Base-by-base conservation (phyloP, 148 eudicot genomes). In the Rhododendron henanense region DNA sequence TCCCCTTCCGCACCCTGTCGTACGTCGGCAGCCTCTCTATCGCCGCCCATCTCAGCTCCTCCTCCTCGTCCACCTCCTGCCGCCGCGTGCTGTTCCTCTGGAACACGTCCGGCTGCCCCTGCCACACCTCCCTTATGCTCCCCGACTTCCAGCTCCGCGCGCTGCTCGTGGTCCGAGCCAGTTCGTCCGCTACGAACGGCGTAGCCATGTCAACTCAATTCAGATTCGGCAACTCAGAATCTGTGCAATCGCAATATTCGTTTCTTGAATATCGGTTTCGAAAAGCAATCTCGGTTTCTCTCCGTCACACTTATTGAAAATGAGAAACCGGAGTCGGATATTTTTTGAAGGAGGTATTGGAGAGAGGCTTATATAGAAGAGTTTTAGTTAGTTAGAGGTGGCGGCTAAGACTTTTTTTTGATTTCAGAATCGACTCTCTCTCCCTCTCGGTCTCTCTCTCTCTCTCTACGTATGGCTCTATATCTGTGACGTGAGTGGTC, bases 1-100 rank as follows among this genome's bases (percentile, higher is more conserved):
- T 31, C 10, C 88, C 88, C 59, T 87, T 87, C 33, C 88, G 31
- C 3, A 87, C 81, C 37, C 88, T 67, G 3, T 87, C 85, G 28
- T 87, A 87, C 47, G 88, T 87, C 67, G 88, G 88, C 5, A 87
- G 78, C 83, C 88, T 67, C 85, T 87, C 88, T 0, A 87, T 67
- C 19, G 88, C 88, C 6, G 88, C 88, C 88, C 88, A 87, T 50
- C 50, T 65, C 10, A 87, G 85, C 78, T 83, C 85, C 74, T 87
- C 83, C 25, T 90, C 91, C 14, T 90, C 88, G 69, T 86, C 59
- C 57, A 48, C 18, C n/a, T 39, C 45, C 7, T 28, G 35, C 75
- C 75, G 37, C 75, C 75, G 35, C 35, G 75, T 69, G 16, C 48
- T 75, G 61, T 85, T 88, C 85, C 85, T 63, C 39, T 6, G 82